These are phyloP conservation scores for Saxispiralis lemnorum DNA, from an alignment of 495 filamentous ascomycete genomes.

Conservation along the genomic window DNA sequence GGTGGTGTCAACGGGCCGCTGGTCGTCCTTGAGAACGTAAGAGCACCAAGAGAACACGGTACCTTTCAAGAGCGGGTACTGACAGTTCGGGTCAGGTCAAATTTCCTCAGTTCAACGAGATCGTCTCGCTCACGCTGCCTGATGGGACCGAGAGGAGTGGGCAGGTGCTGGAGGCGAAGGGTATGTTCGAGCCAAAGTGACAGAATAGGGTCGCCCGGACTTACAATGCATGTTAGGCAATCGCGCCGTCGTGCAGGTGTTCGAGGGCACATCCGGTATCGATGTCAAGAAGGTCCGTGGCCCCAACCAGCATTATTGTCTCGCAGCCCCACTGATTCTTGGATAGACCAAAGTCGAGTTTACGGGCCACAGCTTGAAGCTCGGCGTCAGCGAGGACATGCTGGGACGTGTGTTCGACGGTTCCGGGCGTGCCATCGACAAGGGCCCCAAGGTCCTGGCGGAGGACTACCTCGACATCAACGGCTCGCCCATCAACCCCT, in stretches of 20 bases:
- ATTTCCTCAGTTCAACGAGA: slow-evolving; percentile 93
- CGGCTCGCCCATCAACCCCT: slow-evolving; percentile 96
- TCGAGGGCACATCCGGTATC: slow-evolving; percentile 90
- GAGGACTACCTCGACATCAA: slow-evolving; percentile 99
- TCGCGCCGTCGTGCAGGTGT: slow-evolving; percentile 90
- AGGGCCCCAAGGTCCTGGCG: slow-evolving; percentile 92
- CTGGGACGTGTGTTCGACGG: slow-evolving; percentile 96
- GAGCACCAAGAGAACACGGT: slow-evolving; percentile 13
- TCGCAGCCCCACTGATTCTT: no score
- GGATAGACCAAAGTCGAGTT: slow-evolving; percentile 84
- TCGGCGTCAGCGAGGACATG: slow-evolving; percentile 99
- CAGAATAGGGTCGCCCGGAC: no score
- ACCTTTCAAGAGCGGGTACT: background rate
- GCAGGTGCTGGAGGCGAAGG: slow-evolving; percentile 93
- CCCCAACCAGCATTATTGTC: background rate
- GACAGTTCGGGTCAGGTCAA: slow-evolving; percentile 49
- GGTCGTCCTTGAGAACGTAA: slow-evolving; percentile 88
- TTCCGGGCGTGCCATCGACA: slow-evolving; percentile 91
- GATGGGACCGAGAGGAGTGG: slow-evolving; percentile 88
- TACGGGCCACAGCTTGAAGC: slow-evolving; percentile 87
- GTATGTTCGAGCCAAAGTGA: slow-evolving; percentile 28
- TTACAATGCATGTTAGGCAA: slow-evolving; percentile 36
- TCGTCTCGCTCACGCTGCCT: slow-evolving; percentile 85
- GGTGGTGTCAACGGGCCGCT: slow-evolving; percentile 93
- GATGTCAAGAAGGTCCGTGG: slow-evolving; percentile 83